phyloP scores from a whole-genome alignment of 768 basidiomycete genomes.

The Lyophyllum shimeji region DNA sequence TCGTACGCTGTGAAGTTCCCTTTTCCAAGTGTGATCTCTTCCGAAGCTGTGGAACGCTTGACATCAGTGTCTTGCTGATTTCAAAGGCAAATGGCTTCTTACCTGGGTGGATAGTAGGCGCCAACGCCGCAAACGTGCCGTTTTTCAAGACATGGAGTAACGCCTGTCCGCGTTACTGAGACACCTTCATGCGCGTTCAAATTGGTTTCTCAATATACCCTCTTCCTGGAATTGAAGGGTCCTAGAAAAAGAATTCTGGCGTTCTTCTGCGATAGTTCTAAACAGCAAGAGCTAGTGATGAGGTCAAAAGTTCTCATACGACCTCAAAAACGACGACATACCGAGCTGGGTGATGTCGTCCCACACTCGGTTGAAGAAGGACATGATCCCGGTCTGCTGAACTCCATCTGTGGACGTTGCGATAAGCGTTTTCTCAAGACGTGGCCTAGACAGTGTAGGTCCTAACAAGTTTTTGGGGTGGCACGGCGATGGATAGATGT shows the following conservation, averaged over 20 bases:
- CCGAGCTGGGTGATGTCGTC: slow-evolving; percentile 93
- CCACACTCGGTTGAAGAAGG: slow-evolving; percentile 95
- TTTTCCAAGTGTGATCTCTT: slow-evolving; percentile 97
- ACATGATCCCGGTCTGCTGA: too few relatives aligned
- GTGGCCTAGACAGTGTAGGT: slow-evolving; percentile 3
- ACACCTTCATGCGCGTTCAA: background rate
- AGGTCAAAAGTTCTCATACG: too few relatives aligned
- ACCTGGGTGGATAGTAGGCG: slow-evolving; percentile 99
- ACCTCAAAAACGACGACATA: slow-evolving; percentile 35
- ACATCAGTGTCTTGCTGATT: slow-evolving; percentile 8
- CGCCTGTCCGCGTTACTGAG: slow-evolving; percentile 52
- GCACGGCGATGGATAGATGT: too few relatives aligned
- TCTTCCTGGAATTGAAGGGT: slow-evolving; percentile 99
- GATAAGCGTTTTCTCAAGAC: too few relatives aligned
- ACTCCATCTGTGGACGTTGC: too few relatives aligned
- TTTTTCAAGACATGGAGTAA: slow-evolving; percentile 99
- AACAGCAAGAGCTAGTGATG: background rate
- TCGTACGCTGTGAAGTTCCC: slow-evolving; percentile 99
- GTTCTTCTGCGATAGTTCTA: slow-evolving; percentile 94
- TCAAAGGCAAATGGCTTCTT: slow-evolving; percentile 24
- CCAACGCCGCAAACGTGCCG: slow-evolving; percentile 93
- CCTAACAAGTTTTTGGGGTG: too few relatives aligned
- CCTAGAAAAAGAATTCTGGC: slow-evolving; percentile 99
- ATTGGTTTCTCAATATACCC: slow-evolving; percentile 52
- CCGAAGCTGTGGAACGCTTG: slow-evolving; percentile 67